Evolutionary conservation across 2,329 filamentous ascomycete genomes (phyloP), one percentile per base, ranked within the genome.

Genomic region (Fusarium floridanum): DNA sequence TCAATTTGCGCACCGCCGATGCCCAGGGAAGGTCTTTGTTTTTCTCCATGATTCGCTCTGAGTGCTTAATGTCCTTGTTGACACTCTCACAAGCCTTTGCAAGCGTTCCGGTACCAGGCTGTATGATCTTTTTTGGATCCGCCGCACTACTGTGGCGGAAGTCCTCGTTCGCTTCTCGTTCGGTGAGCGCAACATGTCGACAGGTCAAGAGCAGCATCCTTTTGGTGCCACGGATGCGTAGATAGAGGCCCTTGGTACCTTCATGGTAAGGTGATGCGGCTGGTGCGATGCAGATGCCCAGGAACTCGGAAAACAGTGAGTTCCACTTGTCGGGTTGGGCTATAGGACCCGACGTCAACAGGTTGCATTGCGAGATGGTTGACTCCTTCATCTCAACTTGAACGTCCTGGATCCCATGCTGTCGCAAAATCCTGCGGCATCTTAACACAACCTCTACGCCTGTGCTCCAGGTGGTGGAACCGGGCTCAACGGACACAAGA

Each of bases 341-440:
- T 45, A 45, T 0, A 11, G 20, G 20, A 3, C 11, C 6, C 12
- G 20, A 45, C 7, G 41, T 45, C 11, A 34, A 1, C 32, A 45
- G 43, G 20, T 16, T 45, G 43, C 12, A 45, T 45, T 9, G 4
- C 0, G 20, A 45, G 12, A 45, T 24, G 6, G 1, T 9, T 10
- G 43, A 65, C 41, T 67, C 65, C 27, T 67, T 57, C 14, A 59
- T 14, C 5, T 67, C 65, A 2, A 63, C 59, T 16, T 67, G 20
- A 5, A 63, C 57, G 14, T 67, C 48, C 1, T 55, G 10, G 2
- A 67, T 45, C 16, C 17, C 45, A 5, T 56, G 36, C 11, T 24
- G n/a, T 36, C n/a, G 27, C 16, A 63, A 20, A 11, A 67, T 55
- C 1, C 39, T n/a, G 9, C 57, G 57, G 50, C 64, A 67, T 32